phyloP scores from a whole-genome alignment of 164 flowering plant genomes.

The Pachysandra terminalis region DNA sequence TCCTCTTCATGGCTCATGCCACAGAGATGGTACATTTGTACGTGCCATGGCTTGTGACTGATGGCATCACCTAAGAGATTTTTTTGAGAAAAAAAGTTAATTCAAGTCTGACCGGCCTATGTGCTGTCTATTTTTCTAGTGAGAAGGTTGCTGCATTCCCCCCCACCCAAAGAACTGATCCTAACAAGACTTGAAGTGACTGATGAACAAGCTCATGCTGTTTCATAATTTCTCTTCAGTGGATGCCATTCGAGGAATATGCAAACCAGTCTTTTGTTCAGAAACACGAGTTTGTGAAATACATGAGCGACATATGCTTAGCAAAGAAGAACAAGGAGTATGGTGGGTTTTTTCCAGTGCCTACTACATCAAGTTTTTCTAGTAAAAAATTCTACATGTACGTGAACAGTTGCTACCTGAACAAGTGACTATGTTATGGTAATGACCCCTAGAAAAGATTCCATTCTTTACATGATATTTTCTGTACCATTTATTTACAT shows the following conservation, averaged over 20 bases:
- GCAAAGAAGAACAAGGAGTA: conserved; percentile 23
- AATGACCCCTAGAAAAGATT: not conserved
- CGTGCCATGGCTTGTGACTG: too few species aligned
- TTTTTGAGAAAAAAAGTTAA: too few species aligned
- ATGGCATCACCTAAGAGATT: too few species aligned
- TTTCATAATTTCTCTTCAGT: conserved; percentile 29
- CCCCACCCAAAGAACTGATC: too few species aligned
- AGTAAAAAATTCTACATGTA: conserved; percentile 24
- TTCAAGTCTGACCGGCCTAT: too few species aligned
- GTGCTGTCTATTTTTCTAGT: too few species aligned
- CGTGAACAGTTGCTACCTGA: conserved; percentile 20
- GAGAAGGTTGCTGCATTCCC: too few species aligned
- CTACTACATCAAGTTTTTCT: conserved; percentile 17
- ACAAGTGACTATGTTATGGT: conserved; percentile 1
- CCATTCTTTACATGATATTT: not conserved
- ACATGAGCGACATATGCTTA: conserved; percentile 28
- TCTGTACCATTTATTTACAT: not conserved
- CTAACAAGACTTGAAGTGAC: too few species aligned
- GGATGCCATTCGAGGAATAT: conserved; percentile 55
- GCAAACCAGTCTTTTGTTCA: conserved; percentile 38
- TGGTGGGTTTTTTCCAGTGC: conserved; percentile 27
- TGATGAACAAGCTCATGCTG: too few species aligned
- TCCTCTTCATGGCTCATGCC: too few species aligned
- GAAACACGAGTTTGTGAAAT: conserved; percentile 17
- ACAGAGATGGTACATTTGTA: too few species aligned